Percentiles rank a stretch among this genome's conserved stretches.
phyloP scores from a whole-genome alignment of 805 yeast genomes.

The Candida mattraensis region DNA sequence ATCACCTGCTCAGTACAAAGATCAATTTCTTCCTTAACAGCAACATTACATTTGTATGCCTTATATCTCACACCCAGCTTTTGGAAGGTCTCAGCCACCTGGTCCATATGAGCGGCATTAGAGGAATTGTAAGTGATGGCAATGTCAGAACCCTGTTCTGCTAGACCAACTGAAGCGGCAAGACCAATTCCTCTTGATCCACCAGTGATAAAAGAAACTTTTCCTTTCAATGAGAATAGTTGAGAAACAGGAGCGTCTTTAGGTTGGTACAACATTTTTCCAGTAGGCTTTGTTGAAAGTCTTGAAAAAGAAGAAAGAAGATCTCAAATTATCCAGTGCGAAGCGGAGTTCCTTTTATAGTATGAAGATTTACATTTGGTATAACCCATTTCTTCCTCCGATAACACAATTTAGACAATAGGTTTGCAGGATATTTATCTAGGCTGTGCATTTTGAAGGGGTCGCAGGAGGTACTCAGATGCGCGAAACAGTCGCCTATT shows the following conservation, averaged over 20 bases:
- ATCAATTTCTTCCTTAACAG: conserved; percentile 32
- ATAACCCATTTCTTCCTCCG: too few species aligned
- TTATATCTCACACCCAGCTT: conserved; percentile 14
- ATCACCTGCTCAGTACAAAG: conserved; percentile 27
- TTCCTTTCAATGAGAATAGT: conserved; percentile 39
- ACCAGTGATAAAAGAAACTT: conserved; percentile 48
- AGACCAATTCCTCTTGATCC: conserved; percentile 59
- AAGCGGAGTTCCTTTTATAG: too few species aligned
- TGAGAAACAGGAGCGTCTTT: conserved; percentile 9
- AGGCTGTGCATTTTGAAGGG: too few species aligned
- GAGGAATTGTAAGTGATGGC: conserved; percentile 36
- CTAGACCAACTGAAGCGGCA: conserved; percentile 49
- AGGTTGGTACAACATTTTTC: conserved; percentile 1
- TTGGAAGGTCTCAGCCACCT: conserved; percentile 8
- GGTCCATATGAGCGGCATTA: conserved; percentile 8
- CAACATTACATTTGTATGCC: conserved; percentile 34
- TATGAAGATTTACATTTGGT: too few species aligned
- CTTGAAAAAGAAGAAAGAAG: too few species aligned
- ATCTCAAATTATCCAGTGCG: too few species aligned
- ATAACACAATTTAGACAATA: too few species aligned
- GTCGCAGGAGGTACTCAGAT: too few species aligned
- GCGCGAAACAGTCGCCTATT: too few species aligned
- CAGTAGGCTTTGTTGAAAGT: too few species aligned
- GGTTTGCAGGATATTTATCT: too few species aligned
- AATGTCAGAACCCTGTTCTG: conserved; percentile 46